Conservation (phyloP, 495 filamentous ascomycete species). For the Sordaria brevicollis region DNA sequence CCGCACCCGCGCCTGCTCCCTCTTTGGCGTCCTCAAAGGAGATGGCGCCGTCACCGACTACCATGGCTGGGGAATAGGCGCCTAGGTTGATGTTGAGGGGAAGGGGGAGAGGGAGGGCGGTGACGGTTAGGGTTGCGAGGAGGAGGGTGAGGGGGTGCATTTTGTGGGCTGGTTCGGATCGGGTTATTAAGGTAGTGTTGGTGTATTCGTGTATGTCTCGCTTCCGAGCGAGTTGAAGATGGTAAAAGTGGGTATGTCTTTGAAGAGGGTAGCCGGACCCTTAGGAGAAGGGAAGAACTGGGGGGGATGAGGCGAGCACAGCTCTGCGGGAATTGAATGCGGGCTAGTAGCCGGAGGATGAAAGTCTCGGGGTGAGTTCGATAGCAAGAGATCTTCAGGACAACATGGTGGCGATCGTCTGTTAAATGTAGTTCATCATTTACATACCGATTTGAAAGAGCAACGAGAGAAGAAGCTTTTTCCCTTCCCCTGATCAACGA, state of each 20-base stretch:
- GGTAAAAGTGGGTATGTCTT: too few relatives aligned
- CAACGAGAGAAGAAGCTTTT: neutral
- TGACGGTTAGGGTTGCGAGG: conserved; percentile 2
- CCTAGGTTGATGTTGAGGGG: conserved; percentile 51
- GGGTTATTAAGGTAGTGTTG: too few relatives aligned
- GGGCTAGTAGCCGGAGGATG: too few relatives aligned
- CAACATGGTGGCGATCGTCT: neutral
- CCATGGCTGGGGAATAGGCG: conserved; percentile 47
- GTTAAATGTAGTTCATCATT: too few relatives aligned
- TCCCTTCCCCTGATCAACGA: neutral
- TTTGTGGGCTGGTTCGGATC: conserved; percentile 1
- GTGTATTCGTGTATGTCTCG: too few relatives aligned
- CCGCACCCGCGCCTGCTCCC: conserved; percentile 12
- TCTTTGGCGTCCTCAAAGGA: conserved; percentile 33
- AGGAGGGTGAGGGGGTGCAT: conserved; percentile 13
- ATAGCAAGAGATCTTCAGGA: neutral
- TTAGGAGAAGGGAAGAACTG: too few relatives aligned
- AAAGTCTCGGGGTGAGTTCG: too few relatives aligned
- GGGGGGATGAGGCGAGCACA: too few relatives aligned
- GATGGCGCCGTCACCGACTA: conserved; percentile 50
- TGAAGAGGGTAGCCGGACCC: too few relatives aligned
- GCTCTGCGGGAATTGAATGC: too few relatives aligned
- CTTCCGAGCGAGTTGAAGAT: too few relatives aligned
- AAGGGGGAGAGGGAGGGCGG: conserved; percentile 6
- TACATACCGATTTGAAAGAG: too few relatives aligned